Conservation (phyloP, 441 rosid genomes). For the Adansonia rubrostipa region DNA sequence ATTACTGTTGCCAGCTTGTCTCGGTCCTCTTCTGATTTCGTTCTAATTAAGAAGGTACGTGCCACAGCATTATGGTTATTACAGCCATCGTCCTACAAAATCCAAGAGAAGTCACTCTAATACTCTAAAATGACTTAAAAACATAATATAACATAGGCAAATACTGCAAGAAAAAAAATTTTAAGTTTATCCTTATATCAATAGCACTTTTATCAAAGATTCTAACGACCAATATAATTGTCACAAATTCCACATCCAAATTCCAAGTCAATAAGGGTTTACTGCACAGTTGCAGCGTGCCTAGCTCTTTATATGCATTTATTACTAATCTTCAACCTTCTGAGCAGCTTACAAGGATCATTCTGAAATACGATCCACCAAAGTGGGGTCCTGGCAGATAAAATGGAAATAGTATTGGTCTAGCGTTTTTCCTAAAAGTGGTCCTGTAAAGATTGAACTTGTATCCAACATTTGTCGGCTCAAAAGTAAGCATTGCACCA, state of each 20-base stretch:
- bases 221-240: not conserved
- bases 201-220: not conserved
- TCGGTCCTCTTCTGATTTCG: slow-evolving; percentile 75
- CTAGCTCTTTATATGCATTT: slow-evolving; percentile 2
- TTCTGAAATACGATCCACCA: not conserved
- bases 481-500: not conserved
- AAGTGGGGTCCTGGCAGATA: not conserved
- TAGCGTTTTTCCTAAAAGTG: not conserved
- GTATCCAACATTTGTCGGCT: not conserved
- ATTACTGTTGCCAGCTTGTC: slow-evolving; percentile 73
- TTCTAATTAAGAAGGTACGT: slow-evolving; percentile 78
- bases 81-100: slow-evolving; percentile 62
- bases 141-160: not conserved
- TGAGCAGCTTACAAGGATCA: not conserved
- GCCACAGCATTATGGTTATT: slow-evolving; percentile 47
- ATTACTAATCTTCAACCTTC: not conserved
- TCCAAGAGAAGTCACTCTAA: slow-evolving; percentile 16
- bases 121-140: not conserved
- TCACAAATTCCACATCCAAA: slow-evolving; percentile 1
- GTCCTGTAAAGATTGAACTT: not conserved
- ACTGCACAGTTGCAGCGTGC: not conserved
- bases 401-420: not conserved
- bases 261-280: not conserved
- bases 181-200: not conserved
- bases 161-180: not conserved